These are phyloP conservation scores for Pseudogymnoascus sp. DNA, from an alignment of 2,329 filamentous ascomycete species.

Conservation along the genomic window DNA sequence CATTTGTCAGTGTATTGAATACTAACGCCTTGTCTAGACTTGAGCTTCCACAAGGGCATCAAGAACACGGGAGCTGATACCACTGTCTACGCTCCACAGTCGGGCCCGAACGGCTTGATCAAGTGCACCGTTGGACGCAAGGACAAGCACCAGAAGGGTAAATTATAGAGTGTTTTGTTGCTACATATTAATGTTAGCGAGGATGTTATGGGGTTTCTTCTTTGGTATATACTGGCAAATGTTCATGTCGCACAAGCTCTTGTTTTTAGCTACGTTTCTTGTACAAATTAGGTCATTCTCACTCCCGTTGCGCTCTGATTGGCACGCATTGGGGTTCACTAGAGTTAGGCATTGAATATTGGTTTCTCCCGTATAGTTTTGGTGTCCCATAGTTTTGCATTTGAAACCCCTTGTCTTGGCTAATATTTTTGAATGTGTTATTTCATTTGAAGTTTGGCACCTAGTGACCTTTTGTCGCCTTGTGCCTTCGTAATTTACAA, in stretches of 20 bases:
- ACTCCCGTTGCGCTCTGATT: neutral
- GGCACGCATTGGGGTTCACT: neutral
- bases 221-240: neutral
- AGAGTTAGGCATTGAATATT: neutral
- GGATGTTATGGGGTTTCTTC: neutral
- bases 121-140: conserved; percentile 73
- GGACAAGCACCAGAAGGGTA: neutral
- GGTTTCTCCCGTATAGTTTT: neutral
- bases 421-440: conserved; percentile 1
- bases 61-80: conserved; percentile 95
- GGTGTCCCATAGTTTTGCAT: neutral
- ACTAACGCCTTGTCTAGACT: conserved; percentile 45
- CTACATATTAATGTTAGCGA: neutral
- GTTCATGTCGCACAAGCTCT: neutral
- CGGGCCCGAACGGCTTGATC: conserved; percentile 89
- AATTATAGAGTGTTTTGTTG: neutral
- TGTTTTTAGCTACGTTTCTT: neutral
- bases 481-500: conserved; percentile 7
- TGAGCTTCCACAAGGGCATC: conserved; percentile 92
- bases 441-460: conserved; percentile 7
- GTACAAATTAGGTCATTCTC: conserved; percentile 6
- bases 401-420: neutral
- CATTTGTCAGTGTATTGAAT: conserved; percentile 10
- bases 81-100: conserved; percentile 90
- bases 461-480: neutral